Conservation (phyloP, 2,329 filamentous ascomycete genomes). For the Cercospora brassicicola region DNA sequence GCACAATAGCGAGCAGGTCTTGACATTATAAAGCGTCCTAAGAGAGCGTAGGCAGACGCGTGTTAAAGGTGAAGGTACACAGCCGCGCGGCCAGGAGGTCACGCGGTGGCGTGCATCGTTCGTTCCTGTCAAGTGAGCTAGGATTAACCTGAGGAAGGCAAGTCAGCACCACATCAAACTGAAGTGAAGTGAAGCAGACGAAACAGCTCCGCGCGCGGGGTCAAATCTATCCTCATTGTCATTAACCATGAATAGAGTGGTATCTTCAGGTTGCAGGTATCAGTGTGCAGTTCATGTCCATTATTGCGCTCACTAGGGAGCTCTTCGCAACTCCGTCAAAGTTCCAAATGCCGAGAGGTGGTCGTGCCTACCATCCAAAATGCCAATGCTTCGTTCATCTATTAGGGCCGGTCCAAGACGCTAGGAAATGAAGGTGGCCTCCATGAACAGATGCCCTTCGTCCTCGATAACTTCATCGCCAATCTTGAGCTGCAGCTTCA, state of each 20-base stretch:
- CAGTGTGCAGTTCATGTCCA: slow-evolving; percentile 51
- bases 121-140: background rate
- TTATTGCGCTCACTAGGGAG: slow-evolving; percentile 66
- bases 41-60: background rate
- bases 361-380: slow-evolving; percentile 6
- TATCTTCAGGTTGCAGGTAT: slow-evolving; percentile 42
- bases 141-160: background rate
- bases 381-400: background rate
- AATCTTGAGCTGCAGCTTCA: slow-evolving; percentile 79
- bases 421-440: slow-evolving; percentile 93
- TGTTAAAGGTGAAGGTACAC: background rate
- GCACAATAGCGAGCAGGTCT: background rate
- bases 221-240: slow-evolving; percentile 47
- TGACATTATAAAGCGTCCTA: background rate
- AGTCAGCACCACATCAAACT: background rate
- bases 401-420: background rate
- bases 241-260: slow-evolving; percentile 40
- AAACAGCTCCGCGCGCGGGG: background rate
- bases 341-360: slow-evolving; percentile 9
- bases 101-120: background rate
- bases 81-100: background rate
- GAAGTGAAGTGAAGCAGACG: background rate
- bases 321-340: slow-evolving; percentile 59
- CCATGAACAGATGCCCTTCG: slow-evolving; percentile 75
- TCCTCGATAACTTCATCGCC: slow-evolving; percentile 77